Percentiles rank a stretch among this genome's conserved stretches.
Conservation (phyloP, 1,284 basidiomycete species). For the Spongiforma sp. region DNA sequence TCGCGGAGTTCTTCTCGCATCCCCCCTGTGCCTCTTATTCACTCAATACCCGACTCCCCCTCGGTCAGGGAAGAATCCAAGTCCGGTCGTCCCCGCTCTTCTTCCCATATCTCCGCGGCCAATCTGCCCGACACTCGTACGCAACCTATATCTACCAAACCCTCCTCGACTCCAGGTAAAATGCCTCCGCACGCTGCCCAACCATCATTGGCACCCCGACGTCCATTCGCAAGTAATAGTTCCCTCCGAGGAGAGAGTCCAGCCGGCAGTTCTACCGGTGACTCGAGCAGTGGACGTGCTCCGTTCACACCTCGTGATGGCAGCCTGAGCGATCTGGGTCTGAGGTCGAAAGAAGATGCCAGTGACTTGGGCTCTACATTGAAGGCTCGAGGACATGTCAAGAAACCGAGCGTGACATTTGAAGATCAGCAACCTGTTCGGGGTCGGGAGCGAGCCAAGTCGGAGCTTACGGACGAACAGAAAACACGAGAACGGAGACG, state of each 20-base stretch:
- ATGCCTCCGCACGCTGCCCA: constrained; percentile 10
- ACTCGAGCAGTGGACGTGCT: constrained; percentile 72
- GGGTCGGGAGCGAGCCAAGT: constrained; percentile 37
- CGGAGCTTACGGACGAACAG: constrained; percentile 49
- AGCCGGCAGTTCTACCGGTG: constrained; percentile 74
- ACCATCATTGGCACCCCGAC: constrained; percentile 32
- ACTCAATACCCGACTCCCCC: constrained; percentile 38
- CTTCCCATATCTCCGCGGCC: constrained; percentile 15
- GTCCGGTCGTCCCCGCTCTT: constrained; percentile 21
- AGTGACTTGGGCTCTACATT: constrained; percentile 43
- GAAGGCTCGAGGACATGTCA: constrained; percentile 43
- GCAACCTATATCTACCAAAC: constrained; percentile 11
- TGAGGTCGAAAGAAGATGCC: constrained; percentile 32
- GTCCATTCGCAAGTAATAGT: constrained; percentile 53
- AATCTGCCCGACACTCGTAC: constrained; percentile 17
- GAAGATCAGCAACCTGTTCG: constrained; percentile 40
- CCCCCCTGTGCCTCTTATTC: constrained; percentile 37
- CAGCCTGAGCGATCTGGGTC: constrained; percentile 68
- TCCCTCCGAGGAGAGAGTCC: constrained; percentile 60
- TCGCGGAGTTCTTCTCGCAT: constrained; percentile 32
- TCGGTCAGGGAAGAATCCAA: constrained; percentile 34
- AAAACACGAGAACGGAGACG: constrained; percentile 70
- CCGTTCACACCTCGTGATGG: constrained; percentile 78
- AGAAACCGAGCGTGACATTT: constrained; percentile 68
- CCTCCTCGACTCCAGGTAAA: constrained; percentile 15